Evolutionary conservation across 768 basidiomycete genomes (phyloP), one percentile per base, ranked within the genome.

Genomic region (Thelephora aurantiotincta): DNA sequence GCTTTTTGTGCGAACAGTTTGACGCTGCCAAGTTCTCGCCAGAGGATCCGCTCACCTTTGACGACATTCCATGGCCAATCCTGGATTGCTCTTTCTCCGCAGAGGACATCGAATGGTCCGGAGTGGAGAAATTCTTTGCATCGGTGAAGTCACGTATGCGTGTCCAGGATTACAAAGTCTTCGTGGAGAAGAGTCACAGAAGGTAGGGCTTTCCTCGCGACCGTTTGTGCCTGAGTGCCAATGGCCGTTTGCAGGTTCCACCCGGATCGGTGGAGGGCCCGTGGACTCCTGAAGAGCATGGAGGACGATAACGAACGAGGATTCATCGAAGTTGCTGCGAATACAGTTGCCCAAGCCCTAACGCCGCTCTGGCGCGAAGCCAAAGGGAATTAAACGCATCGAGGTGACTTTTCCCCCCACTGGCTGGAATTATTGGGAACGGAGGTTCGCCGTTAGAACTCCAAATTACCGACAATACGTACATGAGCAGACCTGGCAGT

Each of bases 11-110:
- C 50, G 78, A 77, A 18, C 67, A 69, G 30, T 89, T 89, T 57
- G 82, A 88, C 59, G 56, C 63, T 13, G 63, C 73, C 11, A 77
- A 72, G 52, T 84, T 80, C 61, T 65, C 71, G 2, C 52, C 64
- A 34, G 68, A 70, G 18, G 61, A 69, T 12, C 74, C 77, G 2
- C 59, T 86, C n/a, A 60, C 68, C 2, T 77, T 79, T 50, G 72
- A 77, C 42, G 70, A 69, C 35, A 67, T 90, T 26, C 84, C 86
- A 0, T 90, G 86, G 86, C 87, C 87, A 2, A 76, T 80, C 12
- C 59, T 89, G 33, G 65, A 67, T 43, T 58, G 63, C 16, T 56
- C 60, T 19, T 73, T 79, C 49, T 68, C 69, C 5, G 61, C 82
- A 1, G 75, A 82, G 52, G 80, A 85, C 51, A 69, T 89, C 41